Evolutionary conservation across 2,329 filamentous ascomycete genomes (phyloP).

Genomic region (Fusarium luffae): DNA sequence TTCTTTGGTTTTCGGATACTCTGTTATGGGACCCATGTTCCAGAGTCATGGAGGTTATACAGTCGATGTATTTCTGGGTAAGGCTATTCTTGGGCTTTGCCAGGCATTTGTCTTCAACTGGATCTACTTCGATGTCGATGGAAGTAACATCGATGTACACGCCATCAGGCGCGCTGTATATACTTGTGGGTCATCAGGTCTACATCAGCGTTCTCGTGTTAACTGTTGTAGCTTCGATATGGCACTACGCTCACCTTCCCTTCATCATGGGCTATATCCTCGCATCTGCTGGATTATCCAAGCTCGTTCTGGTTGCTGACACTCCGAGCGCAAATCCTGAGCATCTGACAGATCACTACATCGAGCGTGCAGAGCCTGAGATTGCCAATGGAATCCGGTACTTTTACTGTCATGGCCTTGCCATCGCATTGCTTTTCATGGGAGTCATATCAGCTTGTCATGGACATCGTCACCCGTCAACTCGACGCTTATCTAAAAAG

Average conservation of each 20-base stretch:
- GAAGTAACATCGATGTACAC: conserved; percentile 65
- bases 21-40: conserved; percentile 70
- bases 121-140: conserved; percentile 73
- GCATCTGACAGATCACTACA: conserved; percentile 63
- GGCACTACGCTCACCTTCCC: conserved; percentile 67
- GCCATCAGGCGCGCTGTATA: conserved; percentile 66
- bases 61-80: conserved; percentile 69
- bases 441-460: conserved; percentile 65
- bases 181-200: conserved; percentile 50
- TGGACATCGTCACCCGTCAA: conserved; percentile 63
- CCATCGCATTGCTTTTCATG: conserved; percentile 65
- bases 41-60: conserved; percentile 60
- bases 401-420: conserved; percentile 73
- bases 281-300: conserved; percentile 66
- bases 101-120: conserved; percentile 71
- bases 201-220: background rate
- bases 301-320: conserved; percentile 69
- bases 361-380: conserved; percentile 59
- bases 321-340: conserved; percentile 59
- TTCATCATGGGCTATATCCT: conserved; percentile 73
- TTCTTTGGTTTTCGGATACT: conserved; percentile 72
- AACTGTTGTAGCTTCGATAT: conserved; percentile 57
- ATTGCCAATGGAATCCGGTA: conserved; percentile 66
- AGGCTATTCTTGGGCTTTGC: conserved; percentile 67
- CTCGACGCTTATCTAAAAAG: conserved; percentile 61